Evolutionary conservation across 208 protist species (phyloP), one percentile per base, ranked within the genome.

Genomic region (Leishmania aethiopica): DNA sequence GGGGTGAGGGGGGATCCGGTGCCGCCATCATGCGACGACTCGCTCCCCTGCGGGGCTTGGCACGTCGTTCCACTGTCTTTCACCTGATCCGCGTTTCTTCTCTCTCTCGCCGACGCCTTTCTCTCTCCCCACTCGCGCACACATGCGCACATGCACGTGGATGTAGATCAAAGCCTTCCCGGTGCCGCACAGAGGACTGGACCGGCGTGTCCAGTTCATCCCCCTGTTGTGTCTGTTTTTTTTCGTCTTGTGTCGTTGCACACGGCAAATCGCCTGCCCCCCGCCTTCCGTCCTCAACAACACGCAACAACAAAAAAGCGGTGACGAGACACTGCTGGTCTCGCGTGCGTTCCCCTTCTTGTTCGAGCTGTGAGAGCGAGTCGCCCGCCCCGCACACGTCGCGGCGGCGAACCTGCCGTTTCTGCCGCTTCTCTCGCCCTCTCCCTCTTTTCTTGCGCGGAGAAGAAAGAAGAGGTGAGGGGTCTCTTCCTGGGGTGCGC

Each of bases 131-230:
- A 67, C n/a, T 73, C 47, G 11, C 40, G 67, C 77, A 81, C 45
- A 79, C 66, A 84, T 80, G 69, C 51, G 60, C 40, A 51, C 73
- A 83, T 72, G 82, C 77, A 84, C 67, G 47, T 70, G 75, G 0
- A 77, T 60, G 19, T 51, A 82, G 2, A 35, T 40, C 64, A 3
- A 77, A 22, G 6, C 73, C 53, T n/a, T 59, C 13, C 51, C n/a
- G 28, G 62, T 40, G 32, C 28, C 22, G 42, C 40, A 49, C 67
- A 73, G 67, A 49, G 67, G 40, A 49, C 67, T 49, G 67, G 22
- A 40, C 28, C 25, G 19, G 40, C 42, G 40, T 73, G 40, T 73
- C 32, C 40, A n/a, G 67, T 5, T 49, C 8, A 32, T 6, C 25
- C 7, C 42, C 40, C 40, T 6, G 17, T 62, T 32, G 28, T 25